Evolutionary conservation across 495 filamentous ascomycete species (phyloP), one percentile per base, ranked within the genome.

Genomic region (Neurospora sp.): DNA sequence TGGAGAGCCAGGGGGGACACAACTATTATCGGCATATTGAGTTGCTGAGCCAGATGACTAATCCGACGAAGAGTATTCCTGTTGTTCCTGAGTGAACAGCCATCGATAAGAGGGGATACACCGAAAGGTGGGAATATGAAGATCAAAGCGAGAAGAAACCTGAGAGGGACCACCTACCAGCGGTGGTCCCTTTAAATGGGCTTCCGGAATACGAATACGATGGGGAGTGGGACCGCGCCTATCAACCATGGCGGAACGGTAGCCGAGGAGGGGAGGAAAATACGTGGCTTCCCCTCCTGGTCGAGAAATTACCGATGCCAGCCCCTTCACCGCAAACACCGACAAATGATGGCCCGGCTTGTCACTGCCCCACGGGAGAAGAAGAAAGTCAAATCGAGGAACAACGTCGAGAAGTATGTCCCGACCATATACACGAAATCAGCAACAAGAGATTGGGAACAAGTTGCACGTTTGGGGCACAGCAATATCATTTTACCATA

Each of bases 41-140:
- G 76, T 77, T 86, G 69, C 71, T 86, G 68, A 85, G 81, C 73
- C 81, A 85, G 75, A 82, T 86, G 81, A 76, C 82, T 27, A 81
- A 76, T 17, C 74, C 80, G 9, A 73, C 82, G 70, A 77, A 81
- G 69, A 78, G 78, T 40, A 77, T 83, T 59, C 80, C 82, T 7
- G 41, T 68, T 6, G 75, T 79, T 40, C 78, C 78, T 31, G 77
- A 77, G 41, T 73, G 41, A 72, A 69, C 71, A 44, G 70, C 70
- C 22, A 70, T 70, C 7, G n/a, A 40, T 16, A 59, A 53, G 48
- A 53, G 20, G 22, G 3, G 41, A 14, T 17, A 70, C 12, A 27
- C 14, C 48, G 4, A 6, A 27, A 14, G 22, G 20, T 53, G 48
- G 3, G 10, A 10, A 5, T 31, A 8, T 22, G 4, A 53, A 61